These are phyloP conservation scores for Dictyostelium brefeldianum DNA, from an alignment of 78 protist species.

Conservation along the genomic window DNA sequence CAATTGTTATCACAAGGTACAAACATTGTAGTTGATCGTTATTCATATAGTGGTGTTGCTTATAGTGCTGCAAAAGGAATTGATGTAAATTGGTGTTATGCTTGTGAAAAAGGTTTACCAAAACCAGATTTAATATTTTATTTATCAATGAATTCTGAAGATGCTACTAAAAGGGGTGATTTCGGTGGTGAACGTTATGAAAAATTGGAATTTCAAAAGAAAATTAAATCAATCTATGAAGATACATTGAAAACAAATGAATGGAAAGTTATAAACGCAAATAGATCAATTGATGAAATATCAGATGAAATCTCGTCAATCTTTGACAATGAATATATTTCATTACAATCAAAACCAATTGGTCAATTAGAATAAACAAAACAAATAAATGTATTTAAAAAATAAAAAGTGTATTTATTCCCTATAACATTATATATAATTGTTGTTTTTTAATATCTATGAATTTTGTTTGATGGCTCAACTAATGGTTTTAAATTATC, in stretches of 20 bases:
- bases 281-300: constrained; percentile 28
- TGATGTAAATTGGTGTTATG: constrained; percentile 92
- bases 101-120: constrained; percentile 92
- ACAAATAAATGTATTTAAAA: background rate
- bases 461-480: constrained; percentile 52
- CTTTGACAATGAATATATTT: background rate
- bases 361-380: background rate
- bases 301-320: constrained; percentile 45
- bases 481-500: constrained; percentile 25
- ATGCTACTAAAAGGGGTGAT: constrained; percentile 88
- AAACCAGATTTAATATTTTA: constrained; percentile 91
- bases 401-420: too few species aligned
- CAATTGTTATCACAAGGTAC: constrained; percentile 79
- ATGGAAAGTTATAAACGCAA: constrained; percentile 67
- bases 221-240: constrained; percentile 73
- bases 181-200: constrained; percentile 94
- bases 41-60: constrained; percentile 94
- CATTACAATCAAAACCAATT: constrained; percentile 23
- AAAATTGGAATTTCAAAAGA: constrained; percentile 85
- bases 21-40: constrained; percentile 91
- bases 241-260: background rate
- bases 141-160: constrained; percentile 81
- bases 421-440: background rate
- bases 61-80: constrained; percentile 94
- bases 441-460: constrained; percentile 15